These are phyloP conservation scores for Rhododendron kiyosumense DNA, from an alignment of 148 eudicot species.

Conservation along the genomic window DNA sequence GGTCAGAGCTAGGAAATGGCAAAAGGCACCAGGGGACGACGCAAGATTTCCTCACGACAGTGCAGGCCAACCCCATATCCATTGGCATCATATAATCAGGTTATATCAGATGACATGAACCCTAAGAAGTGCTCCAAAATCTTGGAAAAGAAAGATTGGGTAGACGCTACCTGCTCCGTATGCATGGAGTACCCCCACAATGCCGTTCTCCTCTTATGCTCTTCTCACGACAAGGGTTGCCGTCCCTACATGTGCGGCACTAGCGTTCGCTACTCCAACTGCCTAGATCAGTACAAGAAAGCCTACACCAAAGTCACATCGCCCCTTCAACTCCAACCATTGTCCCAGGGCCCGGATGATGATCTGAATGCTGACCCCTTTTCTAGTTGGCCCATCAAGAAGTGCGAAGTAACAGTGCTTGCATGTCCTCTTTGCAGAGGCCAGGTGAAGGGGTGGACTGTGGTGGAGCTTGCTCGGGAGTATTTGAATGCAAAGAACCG, in stretches of 20 bases:
- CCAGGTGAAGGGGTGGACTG: slow-evolving; percentile 66
- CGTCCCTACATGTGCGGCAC: slow-evolving; percentile 76
- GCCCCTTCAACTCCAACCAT: slow-evolving; percentile 6
- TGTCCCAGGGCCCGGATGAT: slow-evolving; percentile 13
- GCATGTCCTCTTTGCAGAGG: slow-evolving; percentile 70
- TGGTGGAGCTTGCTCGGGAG: slow-evolving; percentile 51
- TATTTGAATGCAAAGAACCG: slow-evolving; percentile 46
- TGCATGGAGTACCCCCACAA: slow-evolving; percentile 73
- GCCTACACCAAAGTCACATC: slow-evolving; percentile 43
- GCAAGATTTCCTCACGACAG: slow-evolving; percentile 46
- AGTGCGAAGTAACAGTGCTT: slow-evolving; percentile 34
- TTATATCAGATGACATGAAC: neutral
- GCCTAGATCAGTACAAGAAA: slow-evolving; percentile 63
- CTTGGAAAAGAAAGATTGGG: slow-evolving; percentile 45
- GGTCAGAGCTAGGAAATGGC: slow-evolving; percentile 36
- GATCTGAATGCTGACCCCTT: slow-evolving; percentile 12
- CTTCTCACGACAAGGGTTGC: slow-evolving; percentile 65
- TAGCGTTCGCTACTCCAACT: slow-evolving; percentile 58
- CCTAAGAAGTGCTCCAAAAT: slow-evolving; percentile 28
- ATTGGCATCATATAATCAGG: slow-evolving; percentile 16
- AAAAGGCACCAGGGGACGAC: slow-evolving; percentile 51
- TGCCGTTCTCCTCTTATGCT: slow-evolving; percentile 64
- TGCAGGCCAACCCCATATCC: slow-evolving; percentile 51
- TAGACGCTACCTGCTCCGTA: slow-evolving; percentile 57
- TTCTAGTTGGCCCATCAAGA: slow-evolving; percentile 24